Evolutionary conservation across 1,284 basidiomycete genomes (phyloP).

Genomic region (Irpex rosettiformis): DNA sequence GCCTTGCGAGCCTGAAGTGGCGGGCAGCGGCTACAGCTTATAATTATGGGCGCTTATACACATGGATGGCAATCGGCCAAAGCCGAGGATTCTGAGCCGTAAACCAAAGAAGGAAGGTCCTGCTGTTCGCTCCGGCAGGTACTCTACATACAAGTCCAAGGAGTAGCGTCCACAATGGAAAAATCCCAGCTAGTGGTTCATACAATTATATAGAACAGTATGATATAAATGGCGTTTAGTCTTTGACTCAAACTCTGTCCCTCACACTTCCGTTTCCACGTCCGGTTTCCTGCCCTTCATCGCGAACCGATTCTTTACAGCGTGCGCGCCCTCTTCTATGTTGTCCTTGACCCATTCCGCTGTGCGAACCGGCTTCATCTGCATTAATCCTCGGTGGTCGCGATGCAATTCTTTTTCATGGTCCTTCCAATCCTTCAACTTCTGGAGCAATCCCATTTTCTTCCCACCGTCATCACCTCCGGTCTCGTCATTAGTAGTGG

Average conservation of each 20-base stretch:
- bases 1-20: neutral
- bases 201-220: no score
- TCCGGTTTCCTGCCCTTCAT: conserved; percentile 32
- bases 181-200: neutral
- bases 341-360: conserved; percentile 50
- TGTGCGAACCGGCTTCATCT: conserved; percentile 46
- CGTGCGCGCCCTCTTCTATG: conserved; percentile 29
- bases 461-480: conserved; percentile 28
- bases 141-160: neutral
- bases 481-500: conserved; percentile 31
- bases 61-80: neutral
- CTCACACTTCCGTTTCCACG: conserved; percentile 34
- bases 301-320: conserved; percentile 30
- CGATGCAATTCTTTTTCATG: conserved; percentile 41
- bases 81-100: neutral
- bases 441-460: conserved; percentile 28
- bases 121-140: neutral
- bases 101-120: neutral
- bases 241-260: neutral
- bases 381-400: conserved; percentile 48
- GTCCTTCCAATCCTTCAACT: conserved; percentile 33
- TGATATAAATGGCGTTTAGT: neutral
- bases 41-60: neutral
- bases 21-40: neutral
- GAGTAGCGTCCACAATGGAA: neutral